Conservation (phyloP, 1,284 basidiomycete species). For the Spongispora temasekensis region DNA sequence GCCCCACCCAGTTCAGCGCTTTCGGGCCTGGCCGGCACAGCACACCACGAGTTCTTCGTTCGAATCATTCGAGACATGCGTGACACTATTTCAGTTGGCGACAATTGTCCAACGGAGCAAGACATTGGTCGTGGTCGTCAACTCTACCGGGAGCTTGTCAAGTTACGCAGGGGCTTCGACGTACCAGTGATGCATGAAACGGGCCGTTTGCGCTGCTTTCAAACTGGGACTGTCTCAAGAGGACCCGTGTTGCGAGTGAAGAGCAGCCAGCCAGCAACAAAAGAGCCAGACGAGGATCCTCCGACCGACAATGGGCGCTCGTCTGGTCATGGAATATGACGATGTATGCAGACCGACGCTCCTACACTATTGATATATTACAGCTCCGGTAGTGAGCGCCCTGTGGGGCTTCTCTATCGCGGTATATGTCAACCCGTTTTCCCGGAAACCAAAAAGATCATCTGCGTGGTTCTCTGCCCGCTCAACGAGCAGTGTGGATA, state of each 20-base stretch:
- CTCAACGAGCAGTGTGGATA: neutral
- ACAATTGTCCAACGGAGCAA: neutral
- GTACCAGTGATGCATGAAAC: neutral
- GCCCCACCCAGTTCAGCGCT: too few relatives aligned
- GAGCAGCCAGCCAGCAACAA: neutral
- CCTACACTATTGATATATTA: too few relatives aligned
- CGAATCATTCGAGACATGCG: neutral
- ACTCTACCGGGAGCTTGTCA: neutral
- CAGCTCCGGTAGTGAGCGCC: too few relatives aligned
- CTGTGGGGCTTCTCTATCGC: too few relatives aligned
- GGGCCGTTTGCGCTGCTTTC: neutral
- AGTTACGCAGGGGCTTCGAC: neutral
- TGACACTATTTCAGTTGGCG: neutral
- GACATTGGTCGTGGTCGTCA: neutral
- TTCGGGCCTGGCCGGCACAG: too few relatives aligned
- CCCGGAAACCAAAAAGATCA: too few relatives aligned
- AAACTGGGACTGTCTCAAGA: neutral
- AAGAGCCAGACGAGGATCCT: too few relatives aligned
- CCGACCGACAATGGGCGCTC: too few relatives aligned
- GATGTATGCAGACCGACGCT: too few relatives aligned
- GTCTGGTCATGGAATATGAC: too few relatives aligned
- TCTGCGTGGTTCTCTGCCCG: neutral
- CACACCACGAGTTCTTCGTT: neutral
- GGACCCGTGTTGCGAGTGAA: neutral
- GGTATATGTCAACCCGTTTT: too few relatives aligned